Percentiles rank a stretch among this genome's conserved stretches.
These are phyloP conservation scores for Phytophthora quininea DNA, from an alignment of 352 stramenopile genomes.

Conservation along the genomic window DNA sequence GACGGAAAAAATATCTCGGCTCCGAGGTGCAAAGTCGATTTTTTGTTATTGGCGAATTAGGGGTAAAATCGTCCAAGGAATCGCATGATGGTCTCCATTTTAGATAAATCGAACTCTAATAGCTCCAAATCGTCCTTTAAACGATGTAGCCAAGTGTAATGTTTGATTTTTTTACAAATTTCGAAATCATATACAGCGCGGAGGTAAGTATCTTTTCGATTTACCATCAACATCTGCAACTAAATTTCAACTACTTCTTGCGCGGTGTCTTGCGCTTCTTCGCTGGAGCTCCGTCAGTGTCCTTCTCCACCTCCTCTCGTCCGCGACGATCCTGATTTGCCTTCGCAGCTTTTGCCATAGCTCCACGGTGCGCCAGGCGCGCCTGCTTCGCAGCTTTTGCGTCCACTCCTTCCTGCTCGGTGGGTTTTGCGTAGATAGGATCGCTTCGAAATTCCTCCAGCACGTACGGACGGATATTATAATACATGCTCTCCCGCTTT, in stretches of 20 bases:
- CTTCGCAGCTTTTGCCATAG: neutral
- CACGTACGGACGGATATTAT: slow-evolving; percentile 16
- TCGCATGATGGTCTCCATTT: neutral
- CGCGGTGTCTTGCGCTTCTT: neutral
- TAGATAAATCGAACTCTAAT: slow-evolving; percentile 5
- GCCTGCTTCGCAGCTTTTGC: slow-evolving; percentile 14
- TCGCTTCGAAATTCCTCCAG: slow-evolving; percentile 15
- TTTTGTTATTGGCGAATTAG: neutral
- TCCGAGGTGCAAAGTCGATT: too few species aligned
- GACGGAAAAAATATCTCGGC: too few species aligned
- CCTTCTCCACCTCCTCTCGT: too few species aligned
- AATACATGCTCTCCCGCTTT: slow-evolving; percentile 13
- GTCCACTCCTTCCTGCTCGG: neutral
- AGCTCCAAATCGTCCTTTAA: neutral
- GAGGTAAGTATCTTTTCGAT: slow-evolving; percentile 9
- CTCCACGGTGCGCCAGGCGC: slow-evolving; percentile 1
- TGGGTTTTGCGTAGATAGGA: slow-evolving; percentile 13
- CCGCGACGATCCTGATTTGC: neutral
- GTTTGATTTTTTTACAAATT: slow-evolving; percentile 4
- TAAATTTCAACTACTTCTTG: neutral
- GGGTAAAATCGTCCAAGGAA: slow-evolving; percentile 1
- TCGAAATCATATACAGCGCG: neutral
- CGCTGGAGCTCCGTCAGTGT: neutral
- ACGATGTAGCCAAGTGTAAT: neutral
- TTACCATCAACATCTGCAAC: neutral